Evolutionary conservation across 331 rosid species (phyloP).

Genomic region (Rosa hybrid): DNA sequence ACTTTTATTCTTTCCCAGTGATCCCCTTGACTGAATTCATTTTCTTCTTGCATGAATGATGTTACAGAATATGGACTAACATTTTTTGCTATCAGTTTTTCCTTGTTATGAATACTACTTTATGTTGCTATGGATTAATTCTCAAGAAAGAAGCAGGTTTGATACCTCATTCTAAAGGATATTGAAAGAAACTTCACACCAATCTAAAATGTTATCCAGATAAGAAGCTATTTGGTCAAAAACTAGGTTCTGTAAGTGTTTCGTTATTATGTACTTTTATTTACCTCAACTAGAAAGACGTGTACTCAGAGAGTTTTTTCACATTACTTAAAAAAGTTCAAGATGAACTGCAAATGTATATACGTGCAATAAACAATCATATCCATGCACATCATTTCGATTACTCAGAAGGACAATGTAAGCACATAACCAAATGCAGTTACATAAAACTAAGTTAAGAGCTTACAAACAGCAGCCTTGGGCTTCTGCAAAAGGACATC

Average conservation of each 20-base stretch:
- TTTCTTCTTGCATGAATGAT: too few relatives aligned
- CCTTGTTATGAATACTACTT: constrained; percentile 7
- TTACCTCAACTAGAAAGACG: not conserved
- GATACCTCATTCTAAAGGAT: not conserved
- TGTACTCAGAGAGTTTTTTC: not conserved
- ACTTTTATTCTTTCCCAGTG: too few relatives aligned
- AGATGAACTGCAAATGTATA: not conserved
- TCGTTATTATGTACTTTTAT: too few relatives aligned
- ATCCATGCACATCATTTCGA: not conserved
- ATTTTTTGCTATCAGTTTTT: too few relatives aligned
- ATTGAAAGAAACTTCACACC: not conserved
- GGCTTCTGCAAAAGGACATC: constrained; percentile 90
- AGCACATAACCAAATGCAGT: not conserved
- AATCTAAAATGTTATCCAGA: not conserved
- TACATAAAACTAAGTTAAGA: not conserved
- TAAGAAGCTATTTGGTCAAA: not conserved
- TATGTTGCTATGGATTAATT: not conserved
- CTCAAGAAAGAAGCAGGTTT: not conserved
- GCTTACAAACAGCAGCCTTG: constrained; percentile 77
- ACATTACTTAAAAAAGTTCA: not conserved
- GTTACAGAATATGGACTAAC: too few relatives aligned
- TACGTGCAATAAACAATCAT: not conserved
- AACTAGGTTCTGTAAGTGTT: not conserved
- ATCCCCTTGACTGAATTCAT: too few relatives aligned
- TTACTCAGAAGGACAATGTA: not conserved